phyloP scores from a whole-genome alignment of 2,329 filamentous ascomycete species.

The Pseudopithomyces maydicus region DNA sequence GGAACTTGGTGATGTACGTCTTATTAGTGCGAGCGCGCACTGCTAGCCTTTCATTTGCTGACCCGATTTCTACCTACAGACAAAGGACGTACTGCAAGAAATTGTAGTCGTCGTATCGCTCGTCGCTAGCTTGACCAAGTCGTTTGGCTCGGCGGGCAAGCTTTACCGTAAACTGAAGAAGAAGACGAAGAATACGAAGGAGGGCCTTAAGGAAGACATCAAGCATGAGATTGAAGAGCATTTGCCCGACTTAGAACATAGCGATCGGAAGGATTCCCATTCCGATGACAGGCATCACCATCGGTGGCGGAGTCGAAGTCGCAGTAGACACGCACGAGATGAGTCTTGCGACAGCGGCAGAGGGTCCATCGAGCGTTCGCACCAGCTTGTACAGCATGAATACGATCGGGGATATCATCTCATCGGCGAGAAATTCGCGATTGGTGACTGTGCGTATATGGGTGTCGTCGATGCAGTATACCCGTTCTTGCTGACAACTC shows the following conservation, averaged over 20 bases:
- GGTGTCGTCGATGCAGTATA: neutral
- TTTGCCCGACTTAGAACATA: neutral
- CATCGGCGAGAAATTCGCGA: conserved; percentile 35
- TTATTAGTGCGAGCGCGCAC: neutral
- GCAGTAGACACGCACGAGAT: conserved; percentile 15
- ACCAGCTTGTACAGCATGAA: conserved; percentile 29
- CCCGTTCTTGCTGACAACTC: conserved; percentile 8
- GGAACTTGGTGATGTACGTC: conserved; percentile 7
- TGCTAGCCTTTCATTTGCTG: neutral
- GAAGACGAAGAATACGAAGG: conserved; percentile 19
- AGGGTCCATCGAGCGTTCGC: conserved; percentile 31
- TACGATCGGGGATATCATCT: conserved; percentile 36
- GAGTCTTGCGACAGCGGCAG: conserved; percentile 34
- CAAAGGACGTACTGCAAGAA: conserved; percentile 31
- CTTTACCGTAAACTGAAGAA: conserved; percentile 38
- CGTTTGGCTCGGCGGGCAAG: conserved; percentile 36
- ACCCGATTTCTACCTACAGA: conserved; percentile 13
- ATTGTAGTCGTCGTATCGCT: conserved; percentile 37
- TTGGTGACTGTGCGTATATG: conserved; percentile 33
- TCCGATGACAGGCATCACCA: conserved; percentile 13
- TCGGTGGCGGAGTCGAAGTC: conserved; percentile 16
- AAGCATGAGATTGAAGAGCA: conserved; percentile 6
- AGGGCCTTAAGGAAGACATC: conserved; percentile 10
- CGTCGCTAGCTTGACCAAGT: conserved; percentile 32
- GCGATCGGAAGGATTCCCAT: conserved; percentile 19